phyloP scores from a whole-genome alignment of 768 basidiomycete genomes.

The Tephrocybe sp. region DNA sequence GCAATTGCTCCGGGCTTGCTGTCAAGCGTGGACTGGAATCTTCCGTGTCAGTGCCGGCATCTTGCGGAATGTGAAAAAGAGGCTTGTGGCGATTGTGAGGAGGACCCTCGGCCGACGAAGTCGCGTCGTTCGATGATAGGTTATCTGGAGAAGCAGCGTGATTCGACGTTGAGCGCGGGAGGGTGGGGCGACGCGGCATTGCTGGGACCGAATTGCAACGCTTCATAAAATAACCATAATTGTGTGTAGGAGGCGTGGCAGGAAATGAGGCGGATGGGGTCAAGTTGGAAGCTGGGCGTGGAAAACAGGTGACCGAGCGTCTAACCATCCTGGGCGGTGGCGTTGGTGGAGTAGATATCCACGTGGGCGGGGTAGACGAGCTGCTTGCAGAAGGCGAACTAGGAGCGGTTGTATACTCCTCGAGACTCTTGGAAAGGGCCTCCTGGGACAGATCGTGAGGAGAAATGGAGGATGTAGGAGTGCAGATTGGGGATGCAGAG shows the following conservation, averaged over 20 bases:
- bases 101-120: constrained; percentile 7
- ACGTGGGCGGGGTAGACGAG: constrained; percentile 42
- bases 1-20: constrained; percentile 16
- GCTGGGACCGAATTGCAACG: constrained; percentile 44
- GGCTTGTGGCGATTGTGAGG: constrained; percentile 19
- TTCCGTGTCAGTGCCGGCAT: constrained; percentile 27
- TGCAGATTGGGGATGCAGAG: constrained; percentile 57
- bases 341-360: constrained; percentile 61
- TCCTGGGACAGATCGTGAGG: constrained; percentile 19
- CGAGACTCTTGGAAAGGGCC: constrained; percentile 9
- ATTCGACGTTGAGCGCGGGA: constrained; percentile 9
- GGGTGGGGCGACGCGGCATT: constrained; percentile 25
- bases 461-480: constrained; percentile 41
- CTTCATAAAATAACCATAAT: constrained; percentile 26
- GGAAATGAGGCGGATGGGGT: constrained; percentile 50
- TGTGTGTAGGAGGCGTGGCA: constrained; percentile 35
- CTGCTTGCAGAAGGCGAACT: constrained; percentile 19
- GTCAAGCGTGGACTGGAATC: constrained; percentile 21
- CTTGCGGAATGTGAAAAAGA: constrained; percentile 33
- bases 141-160: neutral
- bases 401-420: constrained; percentile 21
- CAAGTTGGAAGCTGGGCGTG: constrained; percentile 31
- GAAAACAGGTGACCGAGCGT: constrained; percentile 34
- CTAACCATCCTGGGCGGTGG: constrained; percentile 46
- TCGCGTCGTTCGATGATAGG: constrained; percentile 3